Evolutionary conservation across 1,284 basidiomycete genomes (phyloP), one percentile per base, ranked within the genome.

Genomic region (Boletellus sp.): DNA sequence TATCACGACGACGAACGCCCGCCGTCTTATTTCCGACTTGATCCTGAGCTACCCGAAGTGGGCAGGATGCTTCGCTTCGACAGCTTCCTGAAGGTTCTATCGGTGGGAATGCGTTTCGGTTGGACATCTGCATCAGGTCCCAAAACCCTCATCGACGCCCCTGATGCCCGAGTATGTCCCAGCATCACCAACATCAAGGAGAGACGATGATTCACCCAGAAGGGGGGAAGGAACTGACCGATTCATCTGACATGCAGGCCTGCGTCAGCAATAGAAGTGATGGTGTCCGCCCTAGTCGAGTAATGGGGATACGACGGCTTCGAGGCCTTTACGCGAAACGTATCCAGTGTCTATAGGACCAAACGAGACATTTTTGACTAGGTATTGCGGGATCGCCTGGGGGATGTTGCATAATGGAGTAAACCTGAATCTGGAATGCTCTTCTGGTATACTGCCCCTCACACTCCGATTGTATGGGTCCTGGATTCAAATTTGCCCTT

Each of bases 341-440:
- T 95, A 7, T 83, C 91, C 1, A 71, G 75, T 3, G 90, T 93
- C 67, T 97, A 96, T 72, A 77, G 80, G 44, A 66, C 73, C 53
- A 88, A 92, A 65, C 75, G 91, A 19, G 85, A 91, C 64, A 74
- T 83, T 19, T 94, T 96, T 65, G 89, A 93, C 65, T 65, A 68
- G 1, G 82, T 85, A n/a, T 86, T 93, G 65, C 72, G 78, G 52
- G 81, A 79, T 62, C 78, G 93, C 60, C 77, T 96, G 35, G 74
- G 74, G 50, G 89, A 85, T 1, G 69, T 93, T 22, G 91, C 84
- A 1, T 83, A 86, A 57, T 96, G 93, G 91, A 80, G 74, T 36
- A 77, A 78, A 3, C 93, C 93, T 1, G 85, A 90, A 44, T 88
- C 92, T 2, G 92, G 92, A 53, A 86, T 91, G 86, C 91, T 92